Conservation (phyloP, 1,284 basidiomycete species). For the Hymenochaete sp. region DNA sequence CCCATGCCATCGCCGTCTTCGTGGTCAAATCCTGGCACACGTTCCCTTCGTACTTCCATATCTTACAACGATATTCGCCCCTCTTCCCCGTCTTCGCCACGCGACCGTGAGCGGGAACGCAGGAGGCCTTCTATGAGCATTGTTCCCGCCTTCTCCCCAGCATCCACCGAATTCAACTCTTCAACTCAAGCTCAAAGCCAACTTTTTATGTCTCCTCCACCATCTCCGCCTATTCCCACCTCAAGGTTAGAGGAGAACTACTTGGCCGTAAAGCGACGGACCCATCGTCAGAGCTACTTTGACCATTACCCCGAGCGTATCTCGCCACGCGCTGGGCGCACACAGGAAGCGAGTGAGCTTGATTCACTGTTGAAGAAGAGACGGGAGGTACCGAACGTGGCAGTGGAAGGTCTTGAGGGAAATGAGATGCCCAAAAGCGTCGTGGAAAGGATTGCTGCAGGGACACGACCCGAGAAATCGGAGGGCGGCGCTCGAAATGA, state of each 20-base stretch:
- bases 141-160: not conserved
- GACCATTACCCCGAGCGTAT: conserved; percentile 16
- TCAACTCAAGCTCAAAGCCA: too few species aligned
- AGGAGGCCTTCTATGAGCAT: conserved; percentile 10
- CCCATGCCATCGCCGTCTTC: conserved; percentile 11
- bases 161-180: conserved; percentile 2
- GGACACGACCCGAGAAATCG: too few species aligned
- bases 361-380: too few species aligned
- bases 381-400: not conserved
- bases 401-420: not conserved
- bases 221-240: not conserved
- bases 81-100: conserved; percentile 11
- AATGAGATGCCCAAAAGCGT: not conserved
- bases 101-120: conserved; percentile 11
- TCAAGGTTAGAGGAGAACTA: conserved; percentile 7
- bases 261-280: conserved; percentile 11
- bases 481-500: too few species aligned
- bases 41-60: conserved; percentile 11
- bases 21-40: conserved; percentile 4
- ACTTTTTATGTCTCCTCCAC: too few species aligned
- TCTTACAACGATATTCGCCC: conserved; percentile 9
- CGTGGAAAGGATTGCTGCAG: too few species aligned
- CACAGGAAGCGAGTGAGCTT: too few species aligned
- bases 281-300: conserved; percentile 16
- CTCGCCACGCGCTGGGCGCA: conserved; percentile 4